A percentile compares a stretch with the other conserved stretches of the same genome.
Conservation (phyloP, 768 basidiomycete species). For the Lactifluus echinatus region DNA sequence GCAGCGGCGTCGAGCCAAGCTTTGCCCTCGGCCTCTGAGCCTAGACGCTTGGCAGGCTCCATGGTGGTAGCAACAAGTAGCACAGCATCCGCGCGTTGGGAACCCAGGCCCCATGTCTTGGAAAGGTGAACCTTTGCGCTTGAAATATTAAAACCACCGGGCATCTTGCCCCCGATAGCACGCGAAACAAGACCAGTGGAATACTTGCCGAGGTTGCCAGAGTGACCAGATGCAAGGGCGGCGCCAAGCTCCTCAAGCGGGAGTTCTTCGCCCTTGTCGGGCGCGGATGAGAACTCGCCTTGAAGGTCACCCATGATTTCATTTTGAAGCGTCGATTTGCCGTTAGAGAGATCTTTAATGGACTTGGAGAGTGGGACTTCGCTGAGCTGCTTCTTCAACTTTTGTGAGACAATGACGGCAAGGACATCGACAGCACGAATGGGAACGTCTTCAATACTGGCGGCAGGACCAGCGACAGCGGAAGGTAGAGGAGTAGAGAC, state of each 20-base stretch:
- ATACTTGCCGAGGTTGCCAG: conserved; percentile 89
- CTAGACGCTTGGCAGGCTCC: conserved; percentile 91
- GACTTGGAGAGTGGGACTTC: conserved; percentile 89
- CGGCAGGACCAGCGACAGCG: conserved; percentile 37
- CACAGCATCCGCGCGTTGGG: conserved; percentile 81
- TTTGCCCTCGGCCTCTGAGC: conserved; percentile 87
- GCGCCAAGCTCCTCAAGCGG: conserved; percentile 93
- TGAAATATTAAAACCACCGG: conserved; percentile 94
- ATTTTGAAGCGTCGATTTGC: conserved; percentile 98
- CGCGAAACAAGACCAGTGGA: conserved; percentile 85
- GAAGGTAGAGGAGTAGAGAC: conserved; percentile 35
- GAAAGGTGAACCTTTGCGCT: conserved; percentile 82
- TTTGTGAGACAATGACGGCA: conserved; percentile 86
- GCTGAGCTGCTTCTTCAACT: conserved; percentile 89
- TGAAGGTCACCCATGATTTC: conserved; percentile 97
- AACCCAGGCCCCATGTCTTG: conserved; percentile 94
- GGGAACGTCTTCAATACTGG: conserved; percentile 81
- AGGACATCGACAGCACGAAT: conserved; percentile 88
- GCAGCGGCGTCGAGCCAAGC: conserved; percentile 87
- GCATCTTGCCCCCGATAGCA: conserved; percentile 93
- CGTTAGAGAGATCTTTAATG: conserved; percentile 97
- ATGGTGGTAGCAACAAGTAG: conserved; percentile 85
- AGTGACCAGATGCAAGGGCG: conserved; percentile 69
- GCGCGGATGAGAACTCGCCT: conserved; percentile 88
- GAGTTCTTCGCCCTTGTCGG: conserved; percentile 97